Base-by-base conservation (phyloP, 768 basidiomycete genomes). In the Lentinula sp. region DNA sequence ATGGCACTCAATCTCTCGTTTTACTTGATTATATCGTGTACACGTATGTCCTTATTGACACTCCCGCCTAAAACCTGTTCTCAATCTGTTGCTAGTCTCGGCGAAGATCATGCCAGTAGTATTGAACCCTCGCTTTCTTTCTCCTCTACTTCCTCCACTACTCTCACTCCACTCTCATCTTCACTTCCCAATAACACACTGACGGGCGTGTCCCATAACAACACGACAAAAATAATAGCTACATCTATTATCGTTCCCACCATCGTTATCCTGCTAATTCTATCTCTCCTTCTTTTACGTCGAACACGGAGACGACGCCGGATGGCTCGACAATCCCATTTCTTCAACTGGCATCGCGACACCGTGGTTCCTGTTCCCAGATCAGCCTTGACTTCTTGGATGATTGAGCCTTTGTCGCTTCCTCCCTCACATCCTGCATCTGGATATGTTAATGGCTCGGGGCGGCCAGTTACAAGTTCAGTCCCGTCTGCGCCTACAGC, bases 21-120 rank as follows among this genome's bases (percentile, higher is more conserved):
- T 60, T 78, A 28, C 64, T 81, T 5, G 79, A 80, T 66, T 72
- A 71, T 42, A 72, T 80, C 53, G 65, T 77, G 7, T 80, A 79
- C 65, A 67, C 74, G 78, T 78, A 54, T 58, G 39, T 58, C 46
- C 16, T 10, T 45, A 31, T 48, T 4, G 15, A 28, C 42, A 32
- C 28, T 58, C 0, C n/a, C 16, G 13, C 50, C 16, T 48, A 35
- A 5, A 21, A 28, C 28, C 28, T 51, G 7, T 34, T 51, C 50
- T 51, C 34, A 51, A n/a, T 16, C 23, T 32, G 28, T 5, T 34
- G 4, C 15, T 10, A 51, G 50, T 0, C 16, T 51, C 21, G 46
- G 21, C 46, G 46, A 48, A n/a, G 21, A 9, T 9, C 5, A 7
- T 6, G 37, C 5, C 9, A 13, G 21, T 6, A 48, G 9, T 11